Base-by-base conservation (phyloP, 176 grass and related monocot species). In the Themeda triandra region DNA sequence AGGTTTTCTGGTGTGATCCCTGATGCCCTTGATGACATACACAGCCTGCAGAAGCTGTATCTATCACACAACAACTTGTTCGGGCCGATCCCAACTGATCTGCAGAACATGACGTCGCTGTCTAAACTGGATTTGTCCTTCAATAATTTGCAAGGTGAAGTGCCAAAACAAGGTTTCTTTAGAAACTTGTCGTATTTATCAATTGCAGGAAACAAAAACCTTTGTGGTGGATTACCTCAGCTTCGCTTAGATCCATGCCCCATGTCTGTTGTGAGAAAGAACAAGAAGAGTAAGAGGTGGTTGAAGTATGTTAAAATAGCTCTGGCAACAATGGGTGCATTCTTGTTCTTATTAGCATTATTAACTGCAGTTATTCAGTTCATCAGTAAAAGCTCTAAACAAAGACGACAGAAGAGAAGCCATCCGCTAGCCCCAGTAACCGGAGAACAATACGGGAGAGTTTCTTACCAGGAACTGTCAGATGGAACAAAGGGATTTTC, bases 181-280 rank as follows among this genome's bases (percentile, higher is more conserved):
- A 19, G 39, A 72, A 86, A 90, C 59, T 19, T 41, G 6, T 79
- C 59, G 2, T 70, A 70, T 14, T 21, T 83, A 12, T 71, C 79
- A 39, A 39, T 90, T 10, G 25, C 18, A 9, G 88, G 71, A 36
- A 82, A 85, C 48, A 46, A 29, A 36, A 3, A 64, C 10, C 2
- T 89, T 23, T 84, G 81, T 62, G 87, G 81, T 72, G 87, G 87
- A 64, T 58, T 84, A 78, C 65, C 39, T 49, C 77, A 33, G 41
- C 62, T 49, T 33, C 25, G 21, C 19, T 66, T 80, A 17, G 40
- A 21, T 48, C 60, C 41, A 33, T 80, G 60, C 39, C 30, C 71
- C 44, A 74, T 11, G 25, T 27, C 42, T 6, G 25, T 15, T 49
- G 19, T 11, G 13, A 45, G 39, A 9, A 72, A 45, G 69, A 46